Percentiles rank a stretch among this genome's conserved stretches.
Conservation (phyloP, 345 rosid genomes). For the Microcos paniculata region DNA sequence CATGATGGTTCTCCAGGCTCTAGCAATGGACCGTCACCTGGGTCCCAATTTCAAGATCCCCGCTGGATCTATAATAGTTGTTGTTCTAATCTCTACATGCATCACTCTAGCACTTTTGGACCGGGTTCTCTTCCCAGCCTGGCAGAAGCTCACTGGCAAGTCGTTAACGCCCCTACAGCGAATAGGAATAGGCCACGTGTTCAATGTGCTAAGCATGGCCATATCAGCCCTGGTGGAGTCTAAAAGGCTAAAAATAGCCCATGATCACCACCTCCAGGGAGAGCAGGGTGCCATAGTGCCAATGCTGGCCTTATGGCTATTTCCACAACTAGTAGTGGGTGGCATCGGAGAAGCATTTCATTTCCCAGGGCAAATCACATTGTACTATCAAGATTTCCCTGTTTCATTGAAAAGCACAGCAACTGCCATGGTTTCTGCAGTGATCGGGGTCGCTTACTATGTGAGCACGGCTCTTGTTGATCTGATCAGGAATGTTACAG, state of each 20-base stretch:
- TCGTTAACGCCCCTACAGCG: too few species aligned
- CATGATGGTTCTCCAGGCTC: constrained; percentile 40
- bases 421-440: constrained; percentile 32
- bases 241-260: background rate
- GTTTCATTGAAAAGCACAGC: constrained; percentile 24
- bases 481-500: constrained; percentile 21
- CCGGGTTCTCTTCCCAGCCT: too few species aligned
- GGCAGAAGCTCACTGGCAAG: too few species aligned
- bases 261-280: background rate
- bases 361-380: too few species aligned
- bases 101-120: too few species aligned
- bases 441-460: constrained; percentile 29
- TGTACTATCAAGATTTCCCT: too few species aligned
- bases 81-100: too few species aligned
- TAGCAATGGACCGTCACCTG: constrained; percentile 39
- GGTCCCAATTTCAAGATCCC: constrained; percentile 46
- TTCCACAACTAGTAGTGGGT: constrained; percentile 35
- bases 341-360: constrained; percentile 40
- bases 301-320: constrained; percentile 35
- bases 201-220: too few species aligned
- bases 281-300: constrained; percentile 17
- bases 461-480: constrained; percentile 35
- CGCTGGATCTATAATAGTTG: constrained; percentile 30
- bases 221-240: too few species aligned
- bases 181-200: too few species aligned